Evolutionary conservation across 2,329 filamentous ascomycete genomes (phyloP), one percentile per base, ranked within the genome.

Genomic region (Trichophyton rubrum): DNA sequence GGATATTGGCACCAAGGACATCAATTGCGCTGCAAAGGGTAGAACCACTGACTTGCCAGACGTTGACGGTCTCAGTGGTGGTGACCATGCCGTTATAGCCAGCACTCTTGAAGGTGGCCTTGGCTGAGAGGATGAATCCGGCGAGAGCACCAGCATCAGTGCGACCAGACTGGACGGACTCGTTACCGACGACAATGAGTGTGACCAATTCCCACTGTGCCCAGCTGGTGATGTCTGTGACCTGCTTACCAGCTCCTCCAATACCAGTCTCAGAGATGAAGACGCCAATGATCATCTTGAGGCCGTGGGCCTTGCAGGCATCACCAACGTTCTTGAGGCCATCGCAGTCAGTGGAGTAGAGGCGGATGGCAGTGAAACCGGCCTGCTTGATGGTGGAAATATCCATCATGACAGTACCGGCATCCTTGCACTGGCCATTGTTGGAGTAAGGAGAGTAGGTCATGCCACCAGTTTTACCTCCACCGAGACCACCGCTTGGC

Each of bases 271-370:
- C 77, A 75, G 87, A 85, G 73, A 96, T 87, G 80, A 87, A 96
- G 78, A 97, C 82, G 73, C 92, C 92, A 63, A 95, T 77, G 74
- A 96, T 92, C 74, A 96, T 78, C 73, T 86, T 85, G 63, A 96
- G 71, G 63, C 86, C 85, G 73, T 85, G 71, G 67, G 82, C 74
- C 69, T 81, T 74, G 76, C 82, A 85, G 62, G 89, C 88, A 49
- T 77, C 74, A 65, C 89, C 89, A 62, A 96, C 85, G 74, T 83
- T 85, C 71, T 85, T 76, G 63, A 95, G 87, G 60, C 86, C 87
- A 75, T 82, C 80, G 81, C 92, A 97, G 82, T 96, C 91, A 67
- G 90, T 91, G 65, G 87, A 89, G 84, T 97, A 97, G 72, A 93
- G 80, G 74, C 92, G 91, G 72, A 92, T 73, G 57, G 82, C 78